Conservation (phyloP, 768 basidiomycete genomes). For the Pulveroboletus frians region DNA sequence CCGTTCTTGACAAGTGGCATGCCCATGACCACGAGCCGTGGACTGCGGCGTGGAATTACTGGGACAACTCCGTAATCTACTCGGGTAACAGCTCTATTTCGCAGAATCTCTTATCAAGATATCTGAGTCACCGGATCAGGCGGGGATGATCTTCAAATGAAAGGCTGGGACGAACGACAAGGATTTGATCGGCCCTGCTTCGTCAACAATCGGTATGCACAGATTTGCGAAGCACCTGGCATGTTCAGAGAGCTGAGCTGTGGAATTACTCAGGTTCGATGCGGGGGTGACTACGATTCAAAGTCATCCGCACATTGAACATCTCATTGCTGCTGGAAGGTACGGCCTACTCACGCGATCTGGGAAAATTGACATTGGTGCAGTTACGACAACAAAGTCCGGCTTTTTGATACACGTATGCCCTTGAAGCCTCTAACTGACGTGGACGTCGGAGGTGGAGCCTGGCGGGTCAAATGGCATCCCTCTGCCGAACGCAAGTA, state of each 20-base stretch:
- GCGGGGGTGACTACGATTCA: constrained; percentile 92
- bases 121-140: constrained; percentile 42
- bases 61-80: constrained; percentile 75
- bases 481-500: constrained; percentile 58
- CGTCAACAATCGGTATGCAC: constrained; percentile 62
- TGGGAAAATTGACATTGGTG: background rate
- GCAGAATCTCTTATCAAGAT: background rate
- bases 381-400: constrained; percentile 82
- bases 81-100: constrained; percentile 52
- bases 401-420: constrained; percentile 78
- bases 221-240: background rate
- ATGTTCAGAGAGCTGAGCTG: background rate
- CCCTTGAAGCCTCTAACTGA: constrained; percentile 50
- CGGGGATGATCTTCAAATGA: constrained; percentile 87
- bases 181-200: constrained; percentile 56
- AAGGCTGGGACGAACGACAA: constrained; percentile 84
- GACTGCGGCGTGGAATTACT: constrained; percentile 88
- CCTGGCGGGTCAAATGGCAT: constrained; percentile 97
- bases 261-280: constrained; percentile 59
- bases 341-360: constrained; percentile 27
- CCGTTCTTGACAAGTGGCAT: constrained; percentile 59
- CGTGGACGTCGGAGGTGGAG: constrained; percentile 81
- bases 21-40: constrained; percentile 95
- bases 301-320: constrained; percentile 70
- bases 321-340: constrained; percentile 90